Base-by-base conservation (phyloP, 139 green algal species). In the Asterochloris sp. region DNA sequence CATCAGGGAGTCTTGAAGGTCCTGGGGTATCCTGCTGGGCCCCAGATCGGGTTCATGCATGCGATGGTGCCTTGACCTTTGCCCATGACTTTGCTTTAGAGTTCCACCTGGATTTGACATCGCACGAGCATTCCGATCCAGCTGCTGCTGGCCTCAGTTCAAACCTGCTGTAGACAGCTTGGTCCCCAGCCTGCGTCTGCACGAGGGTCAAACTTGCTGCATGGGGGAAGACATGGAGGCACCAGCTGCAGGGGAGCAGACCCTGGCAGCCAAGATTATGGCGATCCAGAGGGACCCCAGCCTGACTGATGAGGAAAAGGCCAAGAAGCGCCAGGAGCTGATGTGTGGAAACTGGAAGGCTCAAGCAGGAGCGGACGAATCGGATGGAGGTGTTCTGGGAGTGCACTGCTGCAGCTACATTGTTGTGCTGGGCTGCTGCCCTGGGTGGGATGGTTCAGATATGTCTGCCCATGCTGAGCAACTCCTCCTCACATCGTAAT, bases 231-330 rank as follows among this genome's bases (percentile, higher is more conserved):
- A 21, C n/a, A 78, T 78, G 73, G 75, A 26, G 17, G 75, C 29
- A 17, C 9, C 27, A 29, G 12, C 77, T 66, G 76, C 60, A 63
- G 23, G 76, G 76, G 23, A 69, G 23, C 21, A 75, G 82, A 88
- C 61, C 61, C 91, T 64, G 29, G 88, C n/a, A 87, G 86, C 82
- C 38, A 79, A 81, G 19, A 96, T 97, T 64, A 86, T 94, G 80
- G 88, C 85, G 16, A 97, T 97, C 62, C 92, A 93, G 74, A 68
- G 69, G 4, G 92, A 98, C 78, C 76, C 81, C 0, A 94, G 47
- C 0, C 85, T 98, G 27, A 93, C 86, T 0, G 94, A 98, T 1
- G 89, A 73, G 0, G 91, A 98, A 54, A 98, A 98, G 83, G 91
- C 88, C 0, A 76, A 78, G n/a, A 91, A 92, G 60, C 78, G 95